phyloP scores from a whole-genome alignment of 2,329 filamentous ascomycete species.

The Calonectria pseudoturangicola region DNA sequence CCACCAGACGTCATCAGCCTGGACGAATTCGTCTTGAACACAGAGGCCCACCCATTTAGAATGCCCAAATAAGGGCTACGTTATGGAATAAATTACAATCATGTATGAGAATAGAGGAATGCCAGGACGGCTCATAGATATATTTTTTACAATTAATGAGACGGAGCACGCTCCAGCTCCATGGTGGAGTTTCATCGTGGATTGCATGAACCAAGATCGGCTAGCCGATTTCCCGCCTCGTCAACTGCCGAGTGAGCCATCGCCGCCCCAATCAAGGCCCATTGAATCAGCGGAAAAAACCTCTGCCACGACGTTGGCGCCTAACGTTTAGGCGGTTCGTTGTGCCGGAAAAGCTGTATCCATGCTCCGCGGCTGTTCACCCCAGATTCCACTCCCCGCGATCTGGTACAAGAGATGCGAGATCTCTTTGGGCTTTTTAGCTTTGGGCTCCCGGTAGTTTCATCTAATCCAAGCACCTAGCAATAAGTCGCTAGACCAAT shows the following conservation, averaged over 20 bases:
- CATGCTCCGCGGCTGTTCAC: not conserved
- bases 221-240: not conserved
- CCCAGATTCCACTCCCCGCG: not conserved
- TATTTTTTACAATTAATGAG: not conserved
- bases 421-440: constrained; percentile 12
- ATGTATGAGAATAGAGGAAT: not conserved
- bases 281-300: constrained; percentile 11
- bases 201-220: constrained; percentile 6
- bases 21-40: constrained; percentile 80
- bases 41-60: constrained; percentile 69
- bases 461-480: not conserved
- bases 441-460: not conserved
- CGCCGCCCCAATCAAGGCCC: not conserved
- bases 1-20: constrained; percentile 77
- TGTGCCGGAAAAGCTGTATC: constrained; percentile 21
- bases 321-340: not conserved
- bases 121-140: constrained; percentile 10
- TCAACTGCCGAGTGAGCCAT: not conserved
- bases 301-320: constrained; percentile 14
- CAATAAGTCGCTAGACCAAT: not conserved
- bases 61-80: constrained; percentile 36
- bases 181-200: not conserved
- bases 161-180: constrained; percentile 3
- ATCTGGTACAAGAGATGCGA: constrained; percentile 22
- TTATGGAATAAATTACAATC: not conserved